Evolutionary conservation across 257 asterid species (phyloP).

Genomic region (Galeopsis tetrahit): DNA sequence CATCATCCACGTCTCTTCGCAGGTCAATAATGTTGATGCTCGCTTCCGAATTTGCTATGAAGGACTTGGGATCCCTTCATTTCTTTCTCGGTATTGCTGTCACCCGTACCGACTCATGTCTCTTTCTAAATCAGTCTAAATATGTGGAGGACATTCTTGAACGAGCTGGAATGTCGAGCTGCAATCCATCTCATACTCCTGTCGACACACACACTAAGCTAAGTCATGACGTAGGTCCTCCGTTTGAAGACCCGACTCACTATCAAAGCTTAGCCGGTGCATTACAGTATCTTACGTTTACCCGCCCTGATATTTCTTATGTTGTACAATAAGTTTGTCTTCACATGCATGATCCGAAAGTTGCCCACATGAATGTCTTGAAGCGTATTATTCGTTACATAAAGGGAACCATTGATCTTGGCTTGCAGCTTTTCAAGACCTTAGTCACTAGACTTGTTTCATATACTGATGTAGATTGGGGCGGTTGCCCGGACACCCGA

Average conservation of each 20-base stretch:
- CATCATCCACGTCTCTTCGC: not conserved
- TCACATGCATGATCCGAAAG: not conserved
- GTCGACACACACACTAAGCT: not conserved
- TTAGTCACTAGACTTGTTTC: not conserved
- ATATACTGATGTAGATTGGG: too few relatives aligned
- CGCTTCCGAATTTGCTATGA: not conserved
- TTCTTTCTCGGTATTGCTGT: not conserved
- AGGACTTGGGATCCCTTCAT: too few relatives aligned
- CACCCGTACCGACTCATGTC: not conserved
- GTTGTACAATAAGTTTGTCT: not conserved
- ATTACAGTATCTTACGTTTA: not conserved
- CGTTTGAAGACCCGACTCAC: not conserved
- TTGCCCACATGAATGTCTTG: not conserved
- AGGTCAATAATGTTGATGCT: not conserved
- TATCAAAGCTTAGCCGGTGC: not conserved
- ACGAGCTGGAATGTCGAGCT: not conserved
- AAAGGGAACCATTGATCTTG: not conserved
- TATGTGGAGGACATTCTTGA: not conserved
- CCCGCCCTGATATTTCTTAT: not conserved
- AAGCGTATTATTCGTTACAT: not conserved
- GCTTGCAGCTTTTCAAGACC: not conserved
- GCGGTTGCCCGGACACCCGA: too few relatives aligned
- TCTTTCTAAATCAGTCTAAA: not conserved
- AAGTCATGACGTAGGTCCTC: not conserved
- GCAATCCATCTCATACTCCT: not conserved